A percentile compares a stretch with the other conserved stretches of the same genome.
phyloP scores from a whole-genome alignment of 1,284 basidiomycete species.

The Tilletia setariae region DNA sequence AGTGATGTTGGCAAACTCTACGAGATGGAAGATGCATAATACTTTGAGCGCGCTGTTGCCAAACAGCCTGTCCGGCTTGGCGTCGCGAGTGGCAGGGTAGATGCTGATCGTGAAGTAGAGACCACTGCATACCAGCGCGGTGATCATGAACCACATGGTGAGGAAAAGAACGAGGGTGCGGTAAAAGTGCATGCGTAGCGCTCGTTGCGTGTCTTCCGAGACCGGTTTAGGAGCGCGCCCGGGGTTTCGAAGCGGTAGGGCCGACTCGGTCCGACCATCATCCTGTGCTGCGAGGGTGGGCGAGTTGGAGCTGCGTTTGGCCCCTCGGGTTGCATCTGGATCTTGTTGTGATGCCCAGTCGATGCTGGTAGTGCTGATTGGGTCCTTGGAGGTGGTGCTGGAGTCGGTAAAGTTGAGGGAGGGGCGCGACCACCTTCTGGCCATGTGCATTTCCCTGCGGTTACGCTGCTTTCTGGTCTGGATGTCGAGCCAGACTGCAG shows the following conservation, averaged over 20 bases:
- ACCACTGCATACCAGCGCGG: background rate
- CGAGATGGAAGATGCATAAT: slow-evolving; percentile 5
- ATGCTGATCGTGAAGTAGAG: background rate
- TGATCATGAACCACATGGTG: slow-evolving; percentile 7
- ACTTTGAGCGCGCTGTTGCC: background rate
- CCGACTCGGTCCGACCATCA: background rate
- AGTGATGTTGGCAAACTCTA: slow-evolving; percentile 10
- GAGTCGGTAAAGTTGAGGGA: background rate
- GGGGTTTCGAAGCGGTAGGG: background rate
- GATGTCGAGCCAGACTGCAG: slow-evolving; percentile 7
- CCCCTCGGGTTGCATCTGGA: background rate
- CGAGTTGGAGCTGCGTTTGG: background rate
- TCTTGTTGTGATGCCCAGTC: background rate
- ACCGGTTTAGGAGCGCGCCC: background rate
- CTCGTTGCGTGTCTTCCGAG: background rate
- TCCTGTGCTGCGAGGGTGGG: no score
- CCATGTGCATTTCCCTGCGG: background rate
- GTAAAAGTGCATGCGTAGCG: slow-evolving; percentile 1
- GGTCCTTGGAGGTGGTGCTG: background rate
- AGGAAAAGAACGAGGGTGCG: background rate
- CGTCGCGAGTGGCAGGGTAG: background rate
- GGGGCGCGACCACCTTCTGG: slow-evolving; percentile 3
- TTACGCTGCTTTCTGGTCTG: background rate
- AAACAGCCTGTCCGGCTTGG: background rate
- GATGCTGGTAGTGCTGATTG: background rate